Evolutionary conservation across 2,329 filamentous ascomycete genomes (phyloP).

Genomic region (Albifimbria verrucaria): DNA sequence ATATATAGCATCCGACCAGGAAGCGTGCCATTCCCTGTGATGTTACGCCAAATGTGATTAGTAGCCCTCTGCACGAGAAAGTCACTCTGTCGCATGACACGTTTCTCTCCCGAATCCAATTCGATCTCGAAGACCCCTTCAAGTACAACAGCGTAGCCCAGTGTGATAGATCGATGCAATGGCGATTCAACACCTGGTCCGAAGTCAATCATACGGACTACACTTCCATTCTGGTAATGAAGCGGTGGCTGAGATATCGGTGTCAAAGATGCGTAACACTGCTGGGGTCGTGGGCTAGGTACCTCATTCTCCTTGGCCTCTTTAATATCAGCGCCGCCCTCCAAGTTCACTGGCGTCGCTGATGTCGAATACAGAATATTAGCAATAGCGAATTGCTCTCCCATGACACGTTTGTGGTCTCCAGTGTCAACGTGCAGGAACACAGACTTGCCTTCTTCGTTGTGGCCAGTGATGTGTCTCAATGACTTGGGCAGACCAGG

Average conservation of each 20-base stretch:
- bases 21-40: conserved; percentile 7
- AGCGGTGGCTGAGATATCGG: background rate
- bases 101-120: conserved; percentile 48
- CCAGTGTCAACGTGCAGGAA: conserved; percentile 22
- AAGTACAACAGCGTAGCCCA: conserved; percentile 54
- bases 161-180: conserved; percentile 51
- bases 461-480: conserved; percentile 14
- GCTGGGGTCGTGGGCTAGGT: background rate
- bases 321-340: conserved; percentile 17
- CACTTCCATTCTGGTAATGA: conserved; percentile 32
- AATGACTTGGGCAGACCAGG: conserved; percentile 6
- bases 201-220: conserved; percentile 47
- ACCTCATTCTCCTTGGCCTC: conserved; percentile 9
- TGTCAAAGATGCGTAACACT: background rate
- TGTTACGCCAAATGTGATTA: conserved; percentile 52
- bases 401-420: conserved; percentile 22
- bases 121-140: conserved; percentile 51
- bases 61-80: conserved; percentile 54
- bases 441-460: conserved; percentile 16
- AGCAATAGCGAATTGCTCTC: conserved; percentile 17
- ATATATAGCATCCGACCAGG: conserved; percentile 7
- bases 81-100: conserved; percentile 46
- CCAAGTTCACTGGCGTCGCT: conserved; percentile 17
- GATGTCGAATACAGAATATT: conserved; percentile 24
- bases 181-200: conserved; percentile 32